These are phyloP conservation scores for Globisporangium paddicum DNA, from an alignment of 352 stramenopile genomes.

Conservation along the genomic window DNA sequence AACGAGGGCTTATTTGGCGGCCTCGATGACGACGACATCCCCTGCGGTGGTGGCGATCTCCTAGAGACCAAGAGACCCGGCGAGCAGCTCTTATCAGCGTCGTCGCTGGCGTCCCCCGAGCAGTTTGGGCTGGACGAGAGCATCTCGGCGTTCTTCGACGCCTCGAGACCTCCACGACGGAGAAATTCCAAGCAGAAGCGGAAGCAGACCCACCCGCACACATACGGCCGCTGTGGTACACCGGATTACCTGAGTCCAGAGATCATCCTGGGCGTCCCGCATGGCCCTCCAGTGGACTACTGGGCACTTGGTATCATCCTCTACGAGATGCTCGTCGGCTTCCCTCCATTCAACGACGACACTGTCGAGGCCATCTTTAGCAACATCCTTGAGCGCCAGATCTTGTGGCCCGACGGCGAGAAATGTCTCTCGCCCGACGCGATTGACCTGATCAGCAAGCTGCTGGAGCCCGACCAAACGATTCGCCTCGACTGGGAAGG, in stretches of 20 bases:
- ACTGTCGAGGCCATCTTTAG: slow-evolving; percentile 84
- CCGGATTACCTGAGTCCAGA: slow-evolving; percentile 88
- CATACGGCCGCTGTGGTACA: slow-evolving; percentile 74
- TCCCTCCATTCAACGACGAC: slow-evolving; percentile 88
- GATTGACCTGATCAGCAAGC: slow-evolving; percentile 76
- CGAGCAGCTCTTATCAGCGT: neutral
- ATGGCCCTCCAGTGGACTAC: slow-evolving; percentile 82
- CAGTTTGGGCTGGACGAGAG: slow-evolving; percentile 19
- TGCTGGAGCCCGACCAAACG: slow-evolving; percentile 65
- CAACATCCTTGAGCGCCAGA: slow-evolving; percentile 82
- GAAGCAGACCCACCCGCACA: slow-evolving; percentile 43
- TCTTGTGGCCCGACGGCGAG: slow-evolving; percentile 85
- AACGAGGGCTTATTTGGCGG: slow-evolving; percentile 16
- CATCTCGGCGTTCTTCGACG: slow-evolving; percentile 19
- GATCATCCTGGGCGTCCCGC: slow-evolving; percentile 68
- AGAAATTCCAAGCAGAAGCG: slow-evolving; percentile 16
- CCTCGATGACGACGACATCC: slow-evolving; percentile 9
- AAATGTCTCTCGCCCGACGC: slow-evolving; percentile 80
- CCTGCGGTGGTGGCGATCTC: neutral
- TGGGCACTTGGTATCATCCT: slow-evolving; percentile 91
- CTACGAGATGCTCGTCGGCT: slow-evolving; percentile 87
- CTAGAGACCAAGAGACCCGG: neutral
- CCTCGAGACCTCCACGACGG: slow-evolving; percentile 8
- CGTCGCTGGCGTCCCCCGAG: slow-evolving; percentile 8
- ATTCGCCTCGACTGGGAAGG: slow-evolving; percentile 69